Percentiles rank a stretch among this genome's conserved stretches.
Conservation (phyloP, 1,139 yeast genomes). For the Blastobotrys elegans region DNA sequence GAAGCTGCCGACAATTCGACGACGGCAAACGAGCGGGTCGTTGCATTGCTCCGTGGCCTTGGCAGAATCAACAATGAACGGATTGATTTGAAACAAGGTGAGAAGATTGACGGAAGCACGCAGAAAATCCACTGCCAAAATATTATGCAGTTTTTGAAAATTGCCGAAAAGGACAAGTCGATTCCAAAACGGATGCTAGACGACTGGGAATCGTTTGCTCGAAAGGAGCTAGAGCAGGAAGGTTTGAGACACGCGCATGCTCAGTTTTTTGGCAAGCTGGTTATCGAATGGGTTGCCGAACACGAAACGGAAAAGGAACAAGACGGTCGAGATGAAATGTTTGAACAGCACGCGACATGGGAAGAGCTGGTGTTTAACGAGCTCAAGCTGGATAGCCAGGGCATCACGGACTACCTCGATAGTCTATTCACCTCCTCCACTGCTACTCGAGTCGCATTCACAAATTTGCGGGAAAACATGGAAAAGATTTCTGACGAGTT, state of each 20-base stretch:
- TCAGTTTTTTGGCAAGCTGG: conserved; percentile 16
- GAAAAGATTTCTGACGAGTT: background rate
- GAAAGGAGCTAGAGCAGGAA: conserved; percentile 12
- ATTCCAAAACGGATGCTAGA: conserved; percentile 7
- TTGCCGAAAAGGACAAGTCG: conserved; percentile 8
- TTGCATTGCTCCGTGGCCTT: conserved; percentile 13
- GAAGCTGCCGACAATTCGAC: conserved; percentile 8
- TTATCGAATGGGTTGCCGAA: conserved; percentile 16
- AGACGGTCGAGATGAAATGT: conserved; percentile 14
- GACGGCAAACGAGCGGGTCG: conserved; percentile 6
- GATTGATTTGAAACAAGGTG: conserved; percentile 8
- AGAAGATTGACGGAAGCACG: background rate
- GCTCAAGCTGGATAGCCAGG: conserved; percentile 6
- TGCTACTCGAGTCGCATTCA: conserved; percentile 2
- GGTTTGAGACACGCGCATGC: conserved; percentile 16
- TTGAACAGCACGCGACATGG: conserved; percentile 16
- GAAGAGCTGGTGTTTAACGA: conserved; percentile 17
- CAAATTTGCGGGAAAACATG: conserved; percentile 1
- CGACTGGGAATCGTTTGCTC: conserved; percentile 10
- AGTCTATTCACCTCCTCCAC: conserved; percentile 13
- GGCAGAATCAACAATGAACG: conserved; percentile 12
- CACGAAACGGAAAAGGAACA: conserved; percentile 1
- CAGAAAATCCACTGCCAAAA: conserved; percentile 1
- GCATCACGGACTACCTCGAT: conserved; percentile 14
- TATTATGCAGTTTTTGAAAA: conserved; percentile 7